phyloP scores from a whole-genome alignment of 306 rosid species.

The cucumber (Cucumis sativus) region DNA sequence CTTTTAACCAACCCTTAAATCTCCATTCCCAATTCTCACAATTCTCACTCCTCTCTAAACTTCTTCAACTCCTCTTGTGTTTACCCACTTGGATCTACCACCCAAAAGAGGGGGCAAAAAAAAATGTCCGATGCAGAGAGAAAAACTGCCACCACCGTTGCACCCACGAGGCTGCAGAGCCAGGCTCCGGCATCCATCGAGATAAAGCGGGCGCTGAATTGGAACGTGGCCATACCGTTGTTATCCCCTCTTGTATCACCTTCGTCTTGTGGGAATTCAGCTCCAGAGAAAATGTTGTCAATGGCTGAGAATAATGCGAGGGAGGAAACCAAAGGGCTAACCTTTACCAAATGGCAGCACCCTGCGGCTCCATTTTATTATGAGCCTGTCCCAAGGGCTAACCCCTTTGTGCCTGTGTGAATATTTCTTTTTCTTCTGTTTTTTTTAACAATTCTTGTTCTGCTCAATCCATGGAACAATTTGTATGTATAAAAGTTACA shows the following conservation, averaged over 20 bases:
- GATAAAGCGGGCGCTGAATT: slow-evolving; percentile 38
- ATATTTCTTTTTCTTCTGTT: background rate
- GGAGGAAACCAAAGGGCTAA: slow-evolving; percentile 23
- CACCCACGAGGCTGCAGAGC: slow-evolving; percentile 55
- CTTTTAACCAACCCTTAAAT: background rate
- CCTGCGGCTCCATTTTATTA: slow-evolving; percentile 90
- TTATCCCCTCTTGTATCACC: slow-evolving; percentile 74
- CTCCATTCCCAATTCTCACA: background rate
- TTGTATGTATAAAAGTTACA: background rate
- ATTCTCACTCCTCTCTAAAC: background rate
- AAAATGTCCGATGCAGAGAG: slow-evolving; percentile 42
- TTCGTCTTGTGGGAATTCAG: slow-evolving; percentile 14
- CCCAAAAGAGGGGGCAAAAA: background rate
- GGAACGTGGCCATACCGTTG: slow-evolving; percentile 93
- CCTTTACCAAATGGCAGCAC: slow-evolving; percentile 79
- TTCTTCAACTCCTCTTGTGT: background rate
- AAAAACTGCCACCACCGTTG: slow-evolving; percentile 7
- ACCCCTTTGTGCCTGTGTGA: slow-evolving; percentile 32
- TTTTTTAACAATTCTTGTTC: background rate
- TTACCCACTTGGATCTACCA: background rate
- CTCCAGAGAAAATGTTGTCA: background rate
- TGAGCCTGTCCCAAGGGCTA: slow-evolving; percentile 36
- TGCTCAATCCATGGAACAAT: background rate
- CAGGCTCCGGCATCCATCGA: slow-evolving; percentile 73
- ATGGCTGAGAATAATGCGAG: slow-evolving; percentile 14